Evolutionary conservation across 1,284 basidiomycete genomes (phyloP), one percentile per base, ranked within the genome.

Genomic region (Ustilago nuda): DNA sequence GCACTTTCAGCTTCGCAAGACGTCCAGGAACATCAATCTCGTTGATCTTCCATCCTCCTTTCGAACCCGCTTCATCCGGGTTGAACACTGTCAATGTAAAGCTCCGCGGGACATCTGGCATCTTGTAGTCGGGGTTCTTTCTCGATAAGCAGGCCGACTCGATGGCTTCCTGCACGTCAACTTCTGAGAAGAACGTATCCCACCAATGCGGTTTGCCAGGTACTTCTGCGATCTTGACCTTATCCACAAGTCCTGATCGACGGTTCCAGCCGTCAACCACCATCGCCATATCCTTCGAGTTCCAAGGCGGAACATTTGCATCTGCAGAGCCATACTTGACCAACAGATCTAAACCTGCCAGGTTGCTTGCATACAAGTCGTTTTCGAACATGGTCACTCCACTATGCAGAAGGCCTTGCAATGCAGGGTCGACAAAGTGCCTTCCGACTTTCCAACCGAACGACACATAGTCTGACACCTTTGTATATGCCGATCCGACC

Each of bases 301-400:
- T 92, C 92, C 92, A 93, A 0, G 90, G 89, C 3, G 93, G 92
- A 7, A 94, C 93, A 68, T 94, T 94, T 36, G 91, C 89, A 75
- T 94, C 93, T 55, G 87, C 87, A 0, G 91, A 91, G 11, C 90
- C 94, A 77, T 95, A 92, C 54, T 95, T 88, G 5, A 91, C 92
- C 13, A 94, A 87, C 3, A 94, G 87, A 0, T 92, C 91, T 0
- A 89, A 70, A 7, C 82, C 90, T 1, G 90, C 90, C 30, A 93
- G 82, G 77, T 95, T 96, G 6, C 91, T 90, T 9, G 93, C 81
- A 86, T 93, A 92, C 8, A 95, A 85, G 79, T 95, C 93, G 82
- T 96, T 94, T 85, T 95, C 92, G 81, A 94, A 94, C 9, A 92
- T 90, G 0, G 91, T 91, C 37, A 94, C 87, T 0, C 92, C 90